Conservation (phyloP, 805 yeast genomes). For the Cephaloascus albidus region DNA sequence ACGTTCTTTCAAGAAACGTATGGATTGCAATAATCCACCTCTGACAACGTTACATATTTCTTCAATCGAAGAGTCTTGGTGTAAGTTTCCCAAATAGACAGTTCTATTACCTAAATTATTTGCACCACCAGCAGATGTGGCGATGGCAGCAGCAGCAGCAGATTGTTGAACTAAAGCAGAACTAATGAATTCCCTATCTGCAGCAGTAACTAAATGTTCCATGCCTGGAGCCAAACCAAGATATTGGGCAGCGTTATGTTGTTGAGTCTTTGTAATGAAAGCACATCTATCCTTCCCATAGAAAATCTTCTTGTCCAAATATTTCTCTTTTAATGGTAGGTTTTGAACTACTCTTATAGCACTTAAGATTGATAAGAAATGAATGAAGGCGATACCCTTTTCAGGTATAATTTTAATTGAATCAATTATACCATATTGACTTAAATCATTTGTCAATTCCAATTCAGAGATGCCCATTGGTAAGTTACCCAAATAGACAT, state of each 20-base stretch:
- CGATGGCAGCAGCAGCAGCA: constrained; percentile 96
- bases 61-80: constrained; percentile 79
- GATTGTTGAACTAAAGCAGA: constrained; percentile 83
- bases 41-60: constrained; percentile 94
- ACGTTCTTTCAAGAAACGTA: constrained; percentile 72
- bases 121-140: constrained; percentile 90
- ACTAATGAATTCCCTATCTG: constrained; percentile 51
- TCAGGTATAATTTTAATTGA: constrained; percentile 70
- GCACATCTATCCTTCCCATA: constrained; percentile 96
- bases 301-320: constrained; percentile 69
- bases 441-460: constrained; percentile 57
- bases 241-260: constrained; percentile 94
- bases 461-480: constrained; percentile 58
- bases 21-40: constrained; percentile 85
- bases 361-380: constrained; percentile 73
- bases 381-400: constrained; percentile 85
- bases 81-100: constrained; percentile 83
- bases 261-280: constrained; percentile 89
- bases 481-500: constrained; percentile 80
- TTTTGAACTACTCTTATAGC: constrained; percentile 83
- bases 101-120: constrained; percentile 89
- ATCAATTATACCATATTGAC: constrained; percentile 76
- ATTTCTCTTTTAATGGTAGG: constrained; percentile 58
- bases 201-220: constrained; percentile 52
- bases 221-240: constrained; percentile 85